phyloP scores from a whole-genome alignment of 1,284 basidiomycete species.

The Cutaneotrichosporon dermatis region DNA sequence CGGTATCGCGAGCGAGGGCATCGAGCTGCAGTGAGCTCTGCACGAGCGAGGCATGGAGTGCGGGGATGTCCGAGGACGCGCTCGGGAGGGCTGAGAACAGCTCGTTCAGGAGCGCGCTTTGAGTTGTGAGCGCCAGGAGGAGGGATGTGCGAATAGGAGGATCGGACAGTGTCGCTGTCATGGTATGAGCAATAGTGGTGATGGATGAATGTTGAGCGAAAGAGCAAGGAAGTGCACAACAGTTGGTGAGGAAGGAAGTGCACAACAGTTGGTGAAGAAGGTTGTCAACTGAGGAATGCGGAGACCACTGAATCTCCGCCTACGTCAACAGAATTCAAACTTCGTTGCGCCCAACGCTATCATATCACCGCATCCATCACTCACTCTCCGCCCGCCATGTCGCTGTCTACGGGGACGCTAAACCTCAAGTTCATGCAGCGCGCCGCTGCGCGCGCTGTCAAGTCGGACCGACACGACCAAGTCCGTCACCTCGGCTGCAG shows the following conservation, averaged over 20 bases:
- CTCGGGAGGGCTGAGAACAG: constrained; percentile 30
- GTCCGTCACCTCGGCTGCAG: neutral
- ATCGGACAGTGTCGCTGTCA: constrained; percentile 8
- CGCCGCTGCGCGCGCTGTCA: constrained; percentile 26
- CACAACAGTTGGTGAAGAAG: too few relatives aligned
- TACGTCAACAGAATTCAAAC: too few relatives aligned
- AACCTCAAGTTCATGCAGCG: constrained; percentile 49
- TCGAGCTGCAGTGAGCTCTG: constrained; percentile 24
- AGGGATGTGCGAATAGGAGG: constrained; percentile 29
- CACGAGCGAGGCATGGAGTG: constrained; percentile 24
- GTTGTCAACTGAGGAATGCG: too few relatives aligned
- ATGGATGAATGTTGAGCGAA: too few relatives aligned
- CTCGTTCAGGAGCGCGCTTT: constrained; percentile 32
- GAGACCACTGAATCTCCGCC: too few relatives aligned
- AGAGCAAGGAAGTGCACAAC: too few relatives aligned
- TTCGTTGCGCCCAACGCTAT: too few relatives aligned
- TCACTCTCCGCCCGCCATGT: constrained; percentile 17
- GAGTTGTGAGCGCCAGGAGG: constrained; percentile 36
- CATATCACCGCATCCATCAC: too few relatives aligned
- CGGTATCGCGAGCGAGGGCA: constrained; percentile 21
- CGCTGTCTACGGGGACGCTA: constrained; percentile 40
- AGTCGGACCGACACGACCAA: neutral
- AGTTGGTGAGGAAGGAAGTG: too few relatives aligned
- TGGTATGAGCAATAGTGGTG: neutral
- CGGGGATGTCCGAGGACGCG: constrained; percentile 7